Evolutionary conservation across 2,329 filamentous ascomycete genomes (phyloP).

Genomic region (Cladorrhinum sp.): DNA sequence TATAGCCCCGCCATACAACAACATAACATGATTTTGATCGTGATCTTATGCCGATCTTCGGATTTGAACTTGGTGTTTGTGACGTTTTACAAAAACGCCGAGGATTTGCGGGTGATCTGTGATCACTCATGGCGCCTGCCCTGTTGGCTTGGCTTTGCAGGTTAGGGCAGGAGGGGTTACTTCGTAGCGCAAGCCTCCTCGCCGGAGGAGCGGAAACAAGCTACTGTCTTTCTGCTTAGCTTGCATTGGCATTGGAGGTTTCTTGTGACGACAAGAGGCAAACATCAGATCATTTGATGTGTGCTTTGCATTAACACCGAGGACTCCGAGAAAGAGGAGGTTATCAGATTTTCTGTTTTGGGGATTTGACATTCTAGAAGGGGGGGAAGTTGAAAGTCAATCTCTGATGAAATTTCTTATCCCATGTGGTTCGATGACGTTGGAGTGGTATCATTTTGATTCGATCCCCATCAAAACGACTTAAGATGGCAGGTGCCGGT

Average conservation of each 20-base stretch:
- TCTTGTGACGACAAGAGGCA: not conserved
- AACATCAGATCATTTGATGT: not conserved
- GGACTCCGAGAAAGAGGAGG: not conserved
- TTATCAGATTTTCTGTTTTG: not conserved
- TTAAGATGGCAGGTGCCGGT: not conserved
- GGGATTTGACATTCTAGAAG: no score
- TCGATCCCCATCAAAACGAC: not conserved
- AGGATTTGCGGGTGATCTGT: not conserved
- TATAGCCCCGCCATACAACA: no score
- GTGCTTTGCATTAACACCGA: not conserved
- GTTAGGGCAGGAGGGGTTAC: no score
- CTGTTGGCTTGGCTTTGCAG: no score
- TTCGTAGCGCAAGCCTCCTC: not conserved
- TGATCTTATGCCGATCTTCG: not conserved
- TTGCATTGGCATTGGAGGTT: not conserved
- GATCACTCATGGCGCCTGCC: no score
- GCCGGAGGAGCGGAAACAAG: not conserved
- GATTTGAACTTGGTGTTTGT: not conserved
- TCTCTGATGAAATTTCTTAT: no score
- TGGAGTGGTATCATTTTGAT: not conserved
- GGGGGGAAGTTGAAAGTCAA: no score
- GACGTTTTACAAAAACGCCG: not conserved
- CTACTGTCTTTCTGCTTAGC: not conserved
- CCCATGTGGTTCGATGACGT: not conserved
- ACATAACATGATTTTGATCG: not conserved